Base-by-base conservation (phyloP, 257 asterid species). In the Hygrophila difformis region DNA sequence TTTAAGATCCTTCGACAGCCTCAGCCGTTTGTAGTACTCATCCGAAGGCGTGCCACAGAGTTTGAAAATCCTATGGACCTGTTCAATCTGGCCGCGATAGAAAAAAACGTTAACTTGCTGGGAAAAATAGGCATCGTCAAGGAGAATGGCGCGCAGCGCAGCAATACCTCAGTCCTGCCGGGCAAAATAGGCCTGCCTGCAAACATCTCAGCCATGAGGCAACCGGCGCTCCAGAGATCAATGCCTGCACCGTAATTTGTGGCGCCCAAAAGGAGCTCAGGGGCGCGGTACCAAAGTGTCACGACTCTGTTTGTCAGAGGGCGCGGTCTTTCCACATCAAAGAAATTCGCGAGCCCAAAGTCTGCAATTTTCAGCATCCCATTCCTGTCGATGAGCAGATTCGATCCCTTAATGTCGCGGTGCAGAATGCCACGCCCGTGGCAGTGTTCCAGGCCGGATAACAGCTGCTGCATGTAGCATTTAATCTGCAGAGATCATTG, bases 201-300 rank as follows among this genome's bases (percentile, higher is more conserved):
- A 29, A 77, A 74, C 94, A 86, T 82, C 75, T 86, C 96, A 2
- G 94, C 94, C 84, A 86, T 55, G 47, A 86, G 88, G 56, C 96
- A 86, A 3, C 96, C 96, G 1, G 61, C 93, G 24, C 96, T 86
- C 96, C 94, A 86, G 13, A 86, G 78, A 72, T 86, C 96, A 29
- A 79, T 77, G 0, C 86, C 94, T 17, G 52, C 24, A 16, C 94
- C 94, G 57, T 86, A 86, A 11, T 86, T 84, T 0, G 93, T 82
- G 4, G 94, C 62, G 8, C 94, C 96, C 7, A 86, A 19, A n/a
- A 86, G 69, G 18, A 86, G 71, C 73, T 86, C 94, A 0, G 92
- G 94, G 5, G 94, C 93, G 53, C 94, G 51, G 10, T 86, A 82
- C 96, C 96, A 86, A 49, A 86, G 86, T 2, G 96, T 86, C 56